Evolutionary conservation across 2,329 filamentous ascomycete genomes (phyloP), one percentile per base, ranked within the genome.

Genomic region (Chrysoporthe puriensis): DNA sequence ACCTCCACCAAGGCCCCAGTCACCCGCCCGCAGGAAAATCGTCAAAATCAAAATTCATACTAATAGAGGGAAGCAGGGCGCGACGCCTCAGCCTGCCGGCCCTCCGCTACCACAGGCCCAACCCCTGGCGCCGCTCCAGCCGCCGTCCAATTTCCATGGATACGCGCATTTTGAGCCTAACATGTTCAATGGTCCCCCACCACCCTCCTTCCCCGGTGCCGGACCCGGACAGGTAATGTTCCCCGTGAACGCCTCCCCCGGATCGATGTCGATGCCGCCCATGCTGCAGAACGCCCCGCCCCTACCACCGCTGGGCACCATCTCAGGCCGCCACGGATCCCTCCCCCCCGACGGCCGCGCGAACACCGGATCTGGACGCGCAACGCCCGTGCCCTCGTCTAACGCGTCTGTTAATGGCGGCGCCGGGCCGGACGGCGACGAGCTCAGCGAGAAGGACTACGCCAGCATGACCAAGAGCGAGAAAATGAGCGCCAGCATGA

Each of bases 401-500:
- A 59, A 54, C 72, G 69, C 63, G 76, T 77, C 67, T 76, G 77
- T 64, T 68, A 72, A 67, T 76, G 71, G 18, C 61, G 66, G 21
- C 65, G 4, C 78, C 76, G 59, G 59, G 4, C 43, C 42, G 4
- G 78, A 79, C 13, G 76, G 73, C 16, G 81, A 82, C 36, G 73
- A 73, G 36, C 32, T 64, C 42, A 70, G 68, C 32, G 80, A 84
- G 67, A 88, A 88, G 77, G 85, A 87, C 63, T 88, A 88, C 72
- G 83, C 84, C 46, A 81, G 83, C 56, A 88, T 88, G 86, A 88
- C 85, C 60, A 89, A 89, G 78, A 87, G 85, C 42, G 86, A 89
- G 77, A 89, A 89, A 80, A 88, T 89, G 86, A 87, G 84, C n/a
- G 83, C 82, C 21, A 88, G 86, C 2, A 89, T 89, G 86, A 87